A percentile compares a stretch with the other conserved stretches of the same genome.
Evolutionary conservation across 108 stramenopile genomes (phyloP).

Genomic region (Pseudonitzschia pungens): DNA sequence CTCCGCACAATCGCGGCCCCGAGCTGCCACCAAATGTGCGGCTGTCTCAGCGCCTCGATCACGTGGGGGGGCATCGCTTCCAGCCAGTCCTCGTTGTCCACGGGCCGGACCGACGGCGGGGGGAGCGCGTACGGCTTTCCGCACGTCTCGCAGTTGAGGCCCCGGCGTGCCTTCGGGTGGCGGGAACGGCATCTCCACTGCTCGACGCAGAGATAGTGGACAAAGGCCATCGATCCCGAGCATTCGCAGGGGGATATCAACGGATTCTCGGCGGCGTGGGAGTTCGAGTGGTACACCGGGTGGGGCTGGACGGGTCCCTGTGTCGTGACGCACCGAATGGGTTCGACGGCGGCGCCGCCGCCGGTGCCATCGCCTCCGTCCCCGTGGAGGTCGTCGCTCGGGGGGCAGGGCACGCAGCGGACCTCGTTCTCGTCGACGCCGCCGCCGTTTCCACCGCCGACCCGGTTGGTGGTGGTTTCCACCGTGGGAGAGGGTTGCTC

Average conservation of each 20-base stretch:
- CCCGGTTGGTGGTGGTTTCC: too few species aligned
- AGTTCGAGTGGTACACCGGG: conserved; percentile 52
- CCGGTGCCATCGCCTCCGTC: background rate
- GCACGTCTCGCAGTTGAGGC: conserved; percentile 84
- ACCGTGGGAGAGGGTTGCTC: conserved; percentile 40
- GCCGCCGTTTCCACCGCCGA: conserved; percentile 23
- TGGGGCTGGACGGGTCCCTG: conserved; percentile 54
- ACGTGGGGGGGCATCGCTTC: conserved; percentile 93
- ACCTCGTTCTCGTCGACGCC: background rate
- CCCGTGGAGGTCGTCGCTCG: background rate
- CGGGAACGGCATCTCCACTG: conserved; percentile 88
- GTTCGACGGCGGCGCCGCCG: background rate
- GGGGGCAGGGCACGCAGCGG: background rate
- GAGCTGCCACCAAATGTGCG: conserved; percentile 84
- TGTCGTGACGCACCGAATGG: background rate
- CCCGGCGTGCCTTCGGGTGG: conserved; percentile 76
- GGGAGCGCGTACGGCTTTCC: conserved; percentile 78
- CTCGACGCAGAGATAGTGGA: conserved; percentile 88
- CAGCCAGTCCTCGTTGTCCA: conserved; percentile 76
- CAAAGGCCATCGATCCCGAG: conserved; percentile 90
- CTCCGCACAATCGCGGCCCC: conserved; percentile 71
- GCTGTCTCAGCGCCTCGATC: conserved; percentile 74
- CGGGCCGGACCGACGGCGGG: conserved; percentile 76
- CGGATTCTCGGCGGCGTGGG: conserved; percentile 70
- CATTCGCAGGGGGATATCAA: conserved; percentile 88